phyloP scores from a whole-genome alignment of 192 early-diverging fungal species.

The Mortierella hygrophila region DNA sequence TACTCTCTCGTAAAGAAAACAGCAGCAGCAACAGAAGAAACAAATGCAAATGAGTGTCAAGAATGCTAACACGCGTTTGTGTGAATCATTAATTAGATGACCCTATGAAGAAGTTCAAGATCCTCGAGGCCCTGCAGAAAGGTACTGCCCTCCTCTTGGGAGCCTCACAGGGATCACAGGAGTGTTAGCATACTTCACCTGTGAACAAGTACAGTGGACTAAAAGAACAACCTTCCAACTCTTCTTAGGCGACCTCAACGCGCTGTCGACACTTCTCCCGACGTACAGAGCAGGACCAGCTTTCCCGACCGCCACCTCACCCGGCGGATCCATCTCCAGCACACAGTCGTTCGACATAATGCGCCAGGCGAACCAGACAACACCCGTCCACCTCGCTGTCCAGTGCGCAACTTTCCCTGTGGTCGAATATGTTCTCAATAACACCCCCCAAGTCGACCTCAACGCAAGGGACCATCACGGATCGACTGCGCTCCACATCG shows the following conservation, averaged over 20 bases:
- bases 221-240: background rate
- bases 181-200: background rate
- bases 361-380: conserved; percentile 35
- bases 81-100: conserved; percentile 27
- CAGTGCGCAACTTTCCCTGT: conserved; percentile 74
- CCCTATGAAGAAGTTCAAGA: conserved; percentile 57
- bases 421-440: conserved; percentile 64
- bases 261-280: conserved; percentile 31
- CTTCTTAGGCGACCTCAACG: conserved; percentile 29
- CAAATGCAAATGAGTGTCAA: no score
- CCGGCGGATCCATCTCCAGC: conserved; percentile 46
- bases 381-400: conserved; percentile 64
- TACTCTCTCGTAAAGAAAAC: no score
- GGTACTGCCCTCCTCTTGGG: conserved; percentile 13
- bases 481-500: conserved; percentile 82
- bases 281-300: conserved; percentile 29
- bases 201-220: background rate
- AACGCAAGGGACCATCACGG: conserved; percentile 71
- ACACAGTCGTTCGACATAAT: conserved; percentile 42
- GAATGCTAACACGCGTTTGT: background rate
- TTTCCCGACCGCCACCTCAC: conserved; percentile 25
- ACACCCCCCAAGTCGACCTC: conserved; percentile 59
- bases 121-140: conserved; percentile 51
- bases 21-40: no score
- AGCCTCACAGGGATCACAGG: background rate